Base-by-base conservation (phyloP, 805 yeast species). In the Clavispora carvajalis region DNA sequence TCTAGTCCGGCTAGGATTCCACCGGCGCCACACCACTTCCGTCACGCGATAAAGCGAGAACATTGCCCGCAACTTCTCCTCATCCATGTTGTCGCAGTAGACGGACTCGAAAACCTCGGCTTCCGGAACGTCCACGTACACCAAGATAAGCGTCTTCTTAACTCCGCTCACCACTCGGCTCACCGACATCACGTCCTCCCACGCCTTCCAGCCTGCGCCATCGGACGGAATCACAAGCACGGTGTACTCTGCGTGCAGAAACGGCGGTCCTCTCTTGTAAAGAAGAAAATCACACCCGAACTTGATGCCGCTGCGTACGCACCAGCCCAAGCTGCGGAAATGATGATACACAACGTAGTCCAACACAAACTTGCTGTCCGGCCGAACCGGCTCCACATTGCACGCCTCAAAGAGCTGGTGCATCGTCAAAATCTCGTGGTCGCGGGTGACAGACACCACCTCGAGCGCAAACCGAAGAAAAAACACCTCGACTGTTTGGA, bases 241-340 rank as follows among this genome's bases (percentile, higher is more conserved):
- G 6, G 91, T 86, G 59, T 78, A 86, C 57, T 89, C 95, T 0
- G 99, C 97, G 58, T 93, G 99, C 37, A 83, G 79, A 58, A 90
- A 88, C 1, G 97, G 97, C 7, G 98, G 99, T 0, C 99, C 99
- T 43, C 91, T 70, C 39, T 82, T 79, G 59, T 93, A 93, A 5
- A 93, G 67, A 7, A 93, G 63, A 60, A 69, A 83, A 53, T 90
- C 95, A n/a, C 85, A 76, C 2, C 96, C 96, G 60, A 93, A 93
- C 60, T 93, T 93, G 41, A 89, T 76, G 0, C 98, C 99, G 0
- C 90, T 77, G 43, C 95, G 72, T 2, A 83, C 93, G 67, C 97
- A 91, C 97, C 98, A 93, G 0, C 97, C 97, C 19, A 78, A 71
- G 0, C 96, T 81, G 38, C 95, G 73, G 62, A 80, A 90, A 58